These are phyloP conservation scores for Euphorbia tirucalli DNA, from an alignment of 345 rosid species.

Conservation along the genomic window DNA sequence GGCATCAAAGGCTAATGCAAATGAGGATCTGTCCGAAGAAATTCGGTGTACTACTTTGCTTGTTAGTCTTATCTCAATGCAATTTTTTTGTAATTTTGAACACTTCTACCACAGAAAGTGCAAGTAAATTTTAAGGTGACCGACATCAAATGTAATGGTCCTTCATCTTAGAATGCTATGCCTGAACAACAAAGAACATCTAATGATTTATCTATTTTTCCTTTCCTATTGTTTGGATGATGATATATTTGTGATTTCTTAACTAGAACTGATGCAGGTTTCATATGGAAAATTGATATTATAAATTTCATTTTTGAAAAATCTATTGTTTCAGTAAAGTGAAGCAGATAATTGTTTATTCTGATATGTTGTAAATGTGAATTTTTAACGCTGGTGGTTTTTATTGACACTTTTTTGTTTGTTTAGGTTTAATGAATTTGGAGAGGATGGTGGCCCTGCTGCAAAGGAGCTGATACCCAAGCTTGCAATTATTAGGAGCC, in stretches of 20 bases:
- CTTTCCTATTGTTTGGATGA: neutral
- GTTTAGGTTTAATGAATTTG: conserved; percentile 68
- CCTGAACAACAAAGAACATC: neutral
- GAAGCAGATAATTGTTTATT: neutral
- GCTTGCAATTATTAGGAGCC: conserved; percentile 48
- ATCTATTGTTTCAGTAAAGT: conserved; percentile 1
- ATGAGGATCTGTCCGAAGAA: neutral
- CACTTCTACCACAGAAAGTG: neutral
- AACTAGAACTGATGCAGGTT: neutral
- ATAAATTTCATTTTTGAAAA: neutral
- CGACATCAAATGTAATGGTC: neutral
- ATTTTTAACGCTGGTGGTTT: neutral
- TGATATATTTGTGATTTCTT: neutral
- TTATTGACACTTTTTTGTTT: neutral
- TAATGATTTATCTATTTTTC: neutral
- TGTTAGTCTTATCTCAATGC: neutral
- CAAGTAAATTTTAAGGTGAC: neutral
- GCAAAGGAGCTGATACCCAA: conserved; percentile 73
- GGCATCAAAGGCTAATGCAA: neutral
- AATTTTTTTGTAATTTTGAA: neutral
- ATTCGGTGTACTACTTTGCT: neutral
- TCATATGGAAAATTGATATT: neutral
- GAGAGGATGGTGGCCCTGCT: conserved; percentile 83
- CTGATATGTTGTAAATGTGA: no score
- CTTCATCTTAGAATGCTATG: neutral